phyloP scores from a whole-genome alignment of 1,139 yeast species.

The Magnusiomyces paraingens region DNA sequence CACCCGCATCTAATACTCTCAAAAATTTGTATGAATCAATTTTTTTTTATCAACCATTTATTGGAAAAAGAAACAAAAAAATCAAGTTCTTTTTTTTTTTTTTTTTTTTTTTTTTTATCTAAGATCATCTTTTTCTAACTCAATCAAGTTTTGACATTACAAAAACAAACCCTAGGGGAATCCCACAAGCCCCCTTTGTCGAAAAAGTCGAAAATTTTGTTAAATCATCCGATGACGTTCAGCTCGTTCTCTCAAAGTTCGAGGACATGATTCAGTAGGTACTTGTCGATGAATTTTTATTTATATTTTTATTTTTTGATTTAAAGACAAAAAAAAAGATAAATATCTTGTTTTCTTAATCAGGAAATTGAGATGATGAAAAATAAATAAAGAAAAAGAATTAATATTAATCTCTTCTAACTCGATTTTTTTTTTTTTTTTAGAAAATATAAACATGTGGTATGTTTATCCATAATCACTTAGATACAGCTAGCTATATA shows the following conservation, averaged over 20 bases:
- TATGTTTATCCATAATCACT: conserved; percentile 8
- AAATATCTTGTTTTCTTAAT: too few species aligned
- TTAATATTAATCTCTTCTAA: background rate
- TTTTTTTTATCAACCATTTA: too few species aligned
- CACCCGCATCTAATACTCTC: too few species aligned
- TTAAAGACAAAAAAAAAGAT: background rate
- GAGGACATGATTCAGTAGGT: conserved; percentile 64
- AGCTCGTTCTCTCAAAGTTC: conserved; percentile 57
- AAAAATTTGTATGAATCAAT: too few species aligned
- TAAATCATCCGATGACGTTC: conserved; percentile 64
- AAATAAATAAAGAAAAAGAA: background rate
- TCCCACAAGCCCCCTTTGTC: conserved; percentile 93
- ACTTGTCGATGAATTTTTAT: background rate
- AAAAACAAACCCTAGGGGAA: conserved; percentile 74
- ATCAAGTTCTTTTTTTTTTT: too few species aligned
- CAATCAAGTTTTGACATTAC: conserved; percentile 11
- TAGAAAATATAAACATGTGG: conserved; percentile 70
- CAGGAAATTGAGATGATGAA: too few species aligned
- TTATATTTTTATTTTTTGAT: background rate
- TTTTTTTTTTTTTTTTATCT: too few species aligned
- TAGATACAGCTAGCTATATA: too few species aligned
- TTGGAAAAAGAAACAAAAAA: too few species aligned
- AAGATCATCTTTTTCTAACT: too few species aligned
- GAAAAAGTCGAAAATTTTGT: conserved; percentile 74
- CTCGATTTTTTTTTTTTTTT: background rate